A percentile compares a stretch with the other conserved stretches of the same genome.
phyloP scores from a whole-genome alignment of 305 asterid genomes.

The Euphrasia arctica region DNA sequence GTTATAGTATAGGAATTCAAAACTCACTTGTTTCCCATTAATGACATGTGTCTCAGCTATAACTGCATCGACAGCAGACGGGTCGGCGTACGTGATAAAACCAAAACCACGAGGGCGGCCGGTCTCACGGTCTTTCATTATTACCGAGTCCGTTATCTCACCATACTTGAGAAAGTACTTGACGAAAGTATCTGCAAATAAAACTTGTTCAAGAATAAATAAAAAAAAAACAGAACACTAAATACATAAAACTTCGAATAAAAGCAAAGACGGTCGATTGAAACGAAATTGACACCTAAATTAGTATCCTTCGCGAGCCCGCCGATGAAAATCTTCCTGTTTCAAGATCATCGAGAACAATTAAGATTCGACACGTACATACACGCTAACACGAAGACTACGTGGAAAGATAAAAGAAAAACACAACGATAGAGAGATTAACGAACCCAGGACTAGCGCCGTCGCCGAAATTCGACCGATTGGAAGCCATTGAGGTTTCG shows the following conservation, averaged over 20 bases:
- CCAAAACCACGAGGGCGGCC: conserved; percentile 96
- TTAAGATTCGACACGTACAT: conserved; percentile 8
- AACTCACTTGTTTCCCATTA: conserved; percentile 76
- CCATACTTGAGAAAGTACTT: conserved; percentile 94
- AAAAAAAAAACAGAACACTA: too few relatives aligned
- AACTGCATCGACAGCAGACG: conserved; percentile 79
- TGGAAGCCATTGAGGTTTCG: conserved; percentile 50
- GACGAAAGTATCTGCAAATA: conserved; percentile 64
- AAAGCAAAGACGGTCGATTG: not conserved
- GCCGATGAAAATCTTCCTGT: conserved; percentile 90
- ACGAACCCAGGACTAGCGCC: conserved; percentile 95
- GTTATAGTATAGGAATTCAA: not conserved
- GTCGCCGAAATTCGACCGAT: conserved; percentile 73
- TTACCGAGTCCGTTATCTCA: conserved; percentile 90
- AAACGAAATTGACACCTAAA: conserved; percentile 43
- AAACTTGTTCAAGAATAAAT: not conserved
- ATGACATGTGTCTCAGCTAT: conserved; percentile 85
- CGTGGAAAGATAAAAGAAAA: not conserved
- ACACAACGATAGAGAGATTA: not conserved
- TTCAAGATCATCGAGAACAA: conserved; percentile 2
- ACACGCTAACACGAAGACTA: conserved; percentile 4
- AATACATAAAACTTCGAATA: too few relatives aligned
- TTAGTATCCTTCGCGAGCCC: conserved; percentile 87
- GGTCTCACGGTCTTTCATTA: conserved; percentile 86
- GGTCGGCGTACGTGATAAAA: conserved; percentile 84